Conservation (phyloP, 257 asterid genomes). For the Penstemon davidsonii region DNA sequence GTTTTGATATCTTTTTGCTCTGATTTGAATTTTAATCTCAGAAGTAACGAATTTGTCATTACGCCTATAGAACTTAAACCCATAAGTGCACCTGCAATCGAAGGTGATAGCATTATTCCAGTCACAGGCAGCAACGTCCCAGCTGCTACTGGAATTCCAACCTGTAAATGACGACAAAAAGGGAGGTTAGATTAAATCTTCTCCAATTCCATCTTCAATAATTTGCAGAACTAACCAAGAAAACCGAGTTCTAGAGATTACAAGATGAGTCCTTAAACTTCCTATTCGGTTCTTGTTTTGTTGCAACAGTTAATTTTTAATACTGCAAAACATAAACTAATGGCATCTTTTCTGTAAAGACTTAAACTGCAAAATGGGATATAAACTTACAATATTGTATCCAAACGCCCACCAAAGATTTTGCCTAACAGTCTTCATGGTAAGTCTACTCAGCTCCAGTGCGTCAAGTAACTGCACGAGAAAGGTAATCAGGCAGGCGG, state of each 20-base stretch:
- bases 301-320: background rate
- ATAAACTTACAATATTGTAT: constrained; percentile 82
- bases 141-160: constrained; percentile 96
- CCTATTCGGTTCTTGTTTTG: constrained; percentile 8
- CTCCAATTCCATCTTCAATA: background rate
- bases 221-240: background rate
- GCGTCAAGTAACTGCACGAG: constrained; percentile 85
- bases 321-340: background rate
- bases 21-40: constrained; percentile 63
- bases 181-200: background rate
- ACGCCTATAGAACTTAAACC: constrained; percentile 97
- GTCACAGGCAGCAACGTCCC: constrained; percentile 81
- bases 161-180: constrained; percentile 39
- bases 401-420: constrained; percentile 99
- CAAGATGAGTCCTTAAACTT: background rate
- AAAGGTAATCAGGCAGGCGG: constrained; percentile 21
- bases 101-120: constrained; percentile 94
- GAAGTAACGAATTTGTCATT: constrained; percentile 80
- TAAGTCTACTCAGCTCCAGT: constrained; percentile 89
- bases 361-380: constrained; percentile 20
- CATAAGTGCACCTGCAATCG: constrained; percentile 97
- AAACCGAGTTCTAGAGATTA: background rate
- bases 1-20: constrained; percentile 39
- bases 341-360: background rate
- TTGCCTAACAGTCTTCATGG: constrained; percentile 96